Evolutionary conservation across 2,329 filamentous ascomycete species (phyloP).

Genomic region (Pyrenochaeta sp.): DNA sequence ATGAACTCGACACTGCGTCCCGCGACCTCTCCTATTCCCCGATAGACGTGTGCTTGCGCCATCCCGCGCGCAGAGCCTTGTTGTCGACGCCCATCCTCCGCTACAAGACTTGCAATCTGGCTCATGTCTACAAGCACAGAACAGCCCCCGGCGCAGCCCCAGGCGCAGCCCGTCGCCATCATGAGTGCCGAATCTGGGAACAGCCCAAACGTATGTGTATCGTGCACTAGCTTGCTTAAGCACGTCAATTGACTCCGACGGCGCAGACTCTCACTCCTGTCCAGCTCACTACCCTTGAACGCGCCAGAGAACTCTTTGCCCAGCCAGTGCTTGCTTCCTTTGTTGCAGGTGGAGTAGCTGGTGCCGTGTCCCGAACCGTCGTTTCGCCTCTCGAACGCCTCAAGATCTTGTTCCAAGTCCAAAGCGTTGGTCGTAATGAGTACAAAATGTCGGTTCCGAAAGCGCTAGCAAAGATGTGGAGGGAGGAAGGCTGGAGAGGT

Average conservation of each 20-base stretch:
- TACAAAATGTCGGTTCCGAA: conserved; percentile 93
- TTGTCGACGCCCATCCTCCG: conserved; percentile 2
- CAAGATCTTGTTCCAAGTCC: conserved; percentile 97
- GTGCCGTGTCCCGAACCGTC: conserved; percentile 95
- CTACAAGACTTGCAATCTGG: conserved; percentile 11
- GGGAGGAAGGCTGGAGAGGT: conserved; percentile 93
- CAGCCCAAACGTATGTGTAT: conserved; percentile 33
- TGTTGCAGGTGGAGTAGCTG: conserved; percentile 90
- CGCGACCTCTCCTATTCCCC: conserved; percentile 24
- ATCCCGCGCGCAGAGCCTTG: conserved; percentile 10
- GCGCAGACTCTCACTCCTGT: conserved; percentile 22
- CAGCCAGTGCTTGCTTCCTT: conserved; percentile 92
- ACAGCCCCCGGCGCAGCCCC: conserved; percentile 24
- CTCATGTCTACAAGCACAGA: conserved; percentile 29
- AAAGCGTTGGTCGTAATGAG: conserved; percentile 87
- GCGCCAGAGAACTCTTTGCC: conserved; percentile 60
- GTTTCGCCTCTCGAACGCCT: conserved; percentile 94
- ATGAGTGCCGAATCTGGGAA: conserved; percentile 26
- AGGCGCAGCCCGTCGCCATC: conserved; percentile 24
- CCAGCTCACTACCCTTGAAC: conserved; percentile 31
- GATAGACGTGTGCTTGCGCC: conserved; percentile 31
- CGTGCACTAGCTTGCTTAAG: background rate
- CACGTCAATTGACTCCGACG: conserved; percentile 20
- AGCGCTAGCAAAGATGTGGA: conserved; percentile 93
- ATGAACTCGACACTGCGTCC: conserved; percentile 39